Base-by-base conservation (phyloP, 768 basidiomycete species). In the Xanthoconium purpureum region DNA sequence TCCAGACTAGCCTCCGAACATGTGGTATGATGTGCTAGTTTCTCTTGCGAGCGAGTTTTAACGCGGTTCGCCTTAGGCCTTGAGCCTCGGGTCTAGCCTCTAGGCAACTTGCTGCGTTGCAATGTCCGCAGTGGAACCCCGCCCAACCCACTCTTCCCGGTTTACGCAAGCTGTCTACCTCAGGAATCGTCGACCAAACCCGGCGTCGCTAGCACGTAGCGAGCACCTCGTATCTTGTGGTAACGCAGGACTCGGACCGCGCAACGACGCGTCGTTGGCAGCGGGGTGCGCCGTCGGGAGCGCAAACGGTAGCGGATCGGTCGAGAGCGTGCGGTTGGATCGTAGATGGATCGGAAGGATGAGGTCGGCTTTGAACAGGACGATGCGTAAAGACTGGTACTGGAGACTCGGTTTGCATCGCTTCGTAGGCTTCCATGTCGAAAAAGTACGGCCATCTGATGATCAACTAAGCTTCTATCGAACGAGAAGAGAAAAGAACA, bases 341-440 rank as follows among this genome's bases (percentile, higher is more conserved):
- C 78, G 77, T 6, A 77, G 67, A 46, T 68, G 56, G 36, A 75
- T 54, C 14, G 78, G 77, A 32, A 78, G 67, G 32, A 79, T 44
- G 5, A 77, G 76, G 48, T 79, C 77, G 0, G 77, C 72, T 10
- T 59, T 43, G 59, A 79, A 73, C 3, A 72, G 73, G 47, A 69
- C 69, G 58, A 78, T 75, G 33, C 0, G 75, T 57, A 54, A 77
- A 75, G 7, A 78, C 77, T 11, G 78, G 77, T 2, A 71, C 77
- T 12, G 78, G 75, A 14, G 73, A 70, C 36, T 74, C 77, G 12
- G 50, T 58, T 48, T 70, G 64, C 61, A 78, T 69, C 4, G 73
- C 73, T 40, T 66, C 60, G 57, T 69, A 67, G 48, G 63, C 73
- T 11, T 68, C 71, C 8, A 67, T 59, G 43, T 79, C 76, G 39